Percentiles rank a stretch among this genome's conserved stretches.
Conservation (phyloP, 1,284 basidiomycete genomes). For the Ganoderma leucocontextum region DNA sequence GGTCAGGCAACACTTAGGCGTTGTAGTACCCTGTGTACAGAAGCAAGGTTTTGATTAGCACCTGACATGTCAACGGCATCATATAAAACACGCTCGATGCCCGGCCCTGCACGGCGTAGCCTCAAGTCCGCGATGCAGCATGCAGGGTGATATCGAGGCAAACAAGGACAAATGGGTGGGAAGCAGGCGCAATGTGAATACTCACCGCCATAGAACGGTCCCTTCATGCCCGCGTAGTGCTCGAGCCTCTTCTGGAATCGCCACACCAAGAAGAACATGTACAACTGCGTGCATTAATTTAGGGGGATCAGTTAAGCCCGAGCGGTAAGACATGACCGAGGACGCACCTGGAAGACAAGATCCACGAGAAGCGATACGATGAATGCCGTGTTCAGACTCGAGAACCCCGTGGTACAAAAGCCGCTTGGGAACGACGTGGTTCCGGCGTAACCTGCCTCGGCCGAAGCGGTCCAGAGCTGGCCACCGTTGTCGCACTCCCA, state of each 20-base stretch:
- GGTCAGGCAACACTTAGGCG: constrained; percentile 32
- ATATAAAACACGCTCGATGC: constrained; percentile 19
- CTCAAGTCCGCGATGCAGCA: constrained; percentile 18
- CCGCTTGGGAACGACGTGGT: constrained; percentile 58
- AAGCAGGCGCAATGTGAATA: constrained; percentile 29
- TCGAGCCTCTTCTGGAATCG: constrained; percentile 74
- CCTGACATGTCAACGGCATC: constrained; percentile 14
- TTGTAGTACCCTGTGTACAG: constrained; percentile 43
- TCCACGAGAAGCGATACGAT: constrained; percentile 73
- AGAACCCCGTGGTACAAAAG: constrained; percentile 72
- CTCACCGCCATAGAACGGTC: constrained; percentile 68
- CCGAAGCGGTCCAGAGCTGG: constrained; percentile 68
- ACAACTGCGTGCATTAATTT: constrained; percentile 52
- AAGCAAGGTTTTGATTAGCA: constrained; percentile 35
- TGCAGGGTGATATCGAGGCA: constrained; percentile 15
- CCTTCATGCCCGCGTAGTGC: constrained; percentile 71
- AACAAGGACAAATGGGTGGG: constrained; percentile 19
- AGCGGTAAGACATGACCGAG: constrained; percentile 19
- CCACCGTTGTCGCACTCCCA: constrained; percentile 84
- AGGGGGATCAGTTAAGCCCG: constrained; percentile 24
- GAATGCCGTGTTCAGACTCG: constrained; percentile 71
- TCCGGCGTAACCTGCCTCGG: constrained; percentile 51
- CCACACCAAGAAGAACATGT: constrained; percentile 80
- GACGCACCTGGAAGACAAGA: constrained; percentile 69
- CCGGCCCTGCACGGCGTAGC: constrained; percentile 19